Conservation (phyloP, 2,329 filamentous ascomycete genomes). For the Fusarium tupiense region DNA sequence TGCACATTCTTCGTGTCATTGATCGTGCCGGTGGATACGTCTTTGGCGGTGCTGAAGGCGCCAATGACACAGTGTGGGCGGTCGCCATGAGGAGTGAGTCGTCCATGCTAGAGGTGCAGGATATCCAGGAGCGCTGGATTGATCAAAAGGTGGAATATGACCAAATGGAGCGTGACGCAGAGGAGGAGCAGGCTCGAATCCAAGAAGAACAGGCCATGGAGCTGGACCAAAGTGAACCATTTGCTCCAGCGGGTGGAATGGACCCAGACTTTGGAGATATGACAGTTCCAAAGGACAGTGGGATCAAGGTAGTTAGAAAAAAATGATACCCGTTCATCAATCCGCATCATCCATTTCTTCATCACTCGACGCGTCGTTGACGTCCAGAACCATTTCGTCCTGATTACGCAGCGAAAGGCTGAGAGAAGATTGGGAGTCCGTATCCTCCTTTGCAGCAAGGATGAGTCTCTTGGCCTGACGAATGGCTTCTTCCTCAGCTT, state of each 20-base stretch:
- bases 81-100: slow-evolving; percentile 86
- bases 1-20: slow-evolving; percentile 86
- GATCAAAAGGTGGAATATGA: slow-evolving; percentile 91
- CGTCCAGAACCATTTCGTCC: slow-evolving; percentile 53
- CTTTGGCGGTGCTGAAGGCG: slow-evolving; percentile 88
- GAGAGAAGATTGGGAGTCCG: slow-evolving; percentile 32
- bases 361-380: slow-evolving; percentile 56
- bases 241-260: slow-evolving; percentile 39
- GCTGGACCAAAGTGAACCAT: slow-evolving; percentile 43
- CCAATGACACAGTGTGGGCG: slow-evolving; percentile 97
- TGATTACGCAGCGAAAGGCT: slow-evolving; percentile 31
- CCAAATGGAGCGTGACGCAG: slow-evolving; percentile 76
- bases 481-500: slow-evolving; percentile 90
- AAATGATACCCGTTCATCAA: slow-evolving; percentile 60
- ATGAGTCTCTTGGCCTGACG: slow-evolving; percentile 78
- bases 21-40: slow-evolving; percentile 93
- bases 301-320: slow-evolving; percentile 78
- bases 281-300: slow-evolving; percentile 65
- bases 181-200: slow-evolving; percentile 76
- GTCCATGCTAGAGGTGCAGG: slow-evolving; percentile 80
- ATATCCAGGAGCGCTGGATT: slow-evolving; percentile 96
- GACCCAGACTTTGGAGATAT: slow-evolving; percentile 64
- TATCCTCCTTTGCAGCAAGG: slow-evolving; percentile 66
- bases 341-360: slow-evolving; percentile 57
- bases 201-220: slow-evolving; percentile 52